Base-by-base conservation (phyloP, 768 basidiomycete species). In the Chalciporus chontae region DNA sequence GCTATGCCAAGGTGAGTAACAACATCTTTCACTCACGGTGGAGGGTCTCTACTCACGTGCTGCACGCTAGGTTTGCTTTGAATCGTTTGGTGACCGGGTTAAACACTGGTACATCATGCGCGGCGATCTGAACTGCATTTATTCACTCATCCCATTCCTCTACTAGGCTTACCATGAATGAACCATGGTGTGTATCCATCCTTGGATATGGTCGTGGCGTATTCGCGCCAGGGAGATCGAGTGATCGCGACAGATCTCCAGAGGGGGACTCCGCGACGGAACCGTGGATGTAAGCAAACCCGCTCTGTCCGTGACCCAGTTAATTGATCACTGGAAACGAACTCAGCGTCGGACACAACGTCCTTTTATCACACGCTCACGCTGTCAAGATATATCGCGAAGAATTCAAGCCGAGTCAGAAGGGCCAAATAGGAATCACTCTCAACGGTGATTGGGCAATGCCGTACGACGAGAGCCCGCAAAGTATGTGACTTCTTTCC, bases 351-450 rank as follows among this genome's bases (percentile, higher is more conserved):
- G 86, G 77, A 3, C 87, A 87, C 64, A 76, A 69, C 56, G 65
- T 87, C 45, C 82, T 89, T 38, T 70, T 88, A 21, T 74, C 88
- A 1, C 89, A 90, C 56, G 87, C 85, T 0, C 62, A 77, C 52
- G 83, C 82, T 17, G 79, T 80, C 40, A 80, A 86, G 60, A 57
- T 81, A 11, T 90, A 88, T 61, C 79, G 84, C 24, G 76, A 81
- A 24, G 67, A 83, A 44, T 90, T 80, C 75, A 82, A 86, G 67
- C 55, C 74, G 4, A 65, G 53, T 1, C 85, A 88, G 63, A 71
- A 76, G 9, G 89, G 86, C 19, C 69, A 75, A 55, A 85, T 90
- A 57, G 87, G 86, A n/a, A 87, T 90, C 60, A 89, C 87, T 0
- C 72, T 89, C 40, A 88, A 88, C 57, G 83, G 85, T 10, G 84